Evolutionary conservation across 1,139 yeast species (phyloP).

Genomic region (Candida sp.): DNA sequence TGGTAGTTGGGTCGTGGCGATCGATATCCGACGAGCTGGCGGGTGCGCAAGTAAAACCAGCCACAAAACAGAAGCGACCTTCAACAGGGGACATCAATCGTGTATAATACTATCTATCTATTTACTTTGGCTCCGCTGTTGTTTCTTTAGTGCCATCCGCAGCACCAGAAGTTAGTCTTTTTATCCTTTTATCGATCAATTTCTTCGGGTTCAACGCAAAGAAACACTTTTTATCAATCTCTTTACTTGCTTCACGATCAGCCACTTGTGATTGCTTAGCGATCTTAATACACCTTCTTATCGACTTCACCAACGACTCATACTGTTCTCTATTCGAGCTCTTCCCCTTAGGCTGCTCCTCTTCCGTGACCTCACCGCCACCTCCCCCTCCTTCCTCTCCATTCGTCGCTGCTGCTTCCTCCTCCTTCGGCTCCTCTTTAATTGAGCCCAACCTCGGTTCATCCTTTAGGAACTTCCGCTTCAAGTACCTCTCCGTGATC

Average conservation of each 20-base stretch:
- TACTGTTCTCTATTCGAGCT: constrained; percentile 29
- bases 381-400: neutral
- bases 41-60: too few species aligned
- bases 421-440: constrained; percentile 15
- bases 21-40: too few species aligned
- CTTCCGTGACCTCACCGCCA: neutral
- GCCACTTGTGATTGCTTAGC: constrained; percentile 50
- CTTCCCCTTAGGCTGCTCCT: constrained; percentile 8
- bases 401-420: neutral
- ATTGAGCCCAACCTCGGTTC: constrained; percentile 16
- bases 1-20: neutral
- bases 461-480: constrained; percentile 51
- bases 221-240: constrained; percentile 65
- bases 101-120: neutral
- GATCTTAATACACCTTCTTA: constrained; percentile 52
- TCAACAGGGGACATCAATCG: too few species aligned
- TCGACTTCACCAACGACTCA: constrained; percentile 45
- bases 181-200: constrained; percentile 46
- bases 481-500: constrained; percentile 69
- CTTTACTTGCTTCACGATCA: constrained; percentile 62
- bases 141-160: neutral
- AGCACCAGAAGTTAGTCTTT: constrained; percentile 18
- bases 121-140: constrained; percentile 2
- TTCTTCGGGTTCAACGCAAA: constrained; percentile 63
- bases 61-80: too few species aligned